Conservation (phyloP, 2,329 filamentous ascomycete species). For the Mycosphaerella arachidis region DNA sequence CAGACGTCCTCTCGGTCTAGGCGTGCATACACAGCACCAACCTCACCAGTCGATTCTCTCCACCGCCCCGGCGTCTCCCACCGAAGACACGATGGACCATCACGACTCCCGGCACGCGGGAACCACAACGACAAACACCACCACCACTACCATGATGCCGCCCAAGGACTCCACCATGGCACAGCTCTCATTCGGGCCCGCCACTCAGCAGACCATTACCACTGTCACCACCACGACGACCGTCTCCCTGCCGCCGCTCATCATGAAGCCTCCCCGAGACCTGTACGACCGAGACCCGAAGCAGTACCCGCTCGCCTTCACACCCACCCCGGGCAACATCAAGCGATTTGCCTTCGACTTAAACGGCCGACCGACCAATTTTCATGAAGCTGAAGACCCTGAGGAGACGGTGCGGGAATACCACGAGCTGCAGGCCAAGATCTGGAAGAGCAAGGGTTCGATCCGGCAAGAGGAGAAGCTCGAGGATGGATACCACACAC, state of each 20-base stretch:
- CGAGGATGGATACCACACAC: conserved; percentile 25
- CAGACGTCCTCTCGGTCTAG: conserved; percentile 10
- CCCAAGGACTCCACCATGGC: conserved; percentile 45
- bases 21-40: conserved; percentile 6
- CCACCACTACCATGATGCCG: conserved; percentile 20
- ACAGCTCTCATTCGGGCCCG: conserved; percentile 58
- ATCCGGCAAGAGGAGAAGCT: conserved; percentile 24
- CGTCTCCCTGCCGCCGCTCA: conserved; percentile 74
- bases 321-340: conserved; percentile 75
- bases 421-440: conserved; percentile 26
- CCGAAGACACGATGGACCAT: conserved; percentile 20
- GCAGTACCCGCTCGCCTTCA: conserved; percentile 80
- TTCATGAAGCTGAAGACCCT: conserved; percentile 59
- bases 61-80: conserved; percentile 32
- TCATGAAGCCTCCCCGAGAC: conserved; percentile 67
- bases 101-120: conserved; percentile 1
- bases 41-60: conserved; percentile 20
- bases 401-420: conserved; percentile 48
- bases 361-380: conserved; percentile 56
- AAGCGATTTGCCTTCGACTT: conserved; percentile 72
- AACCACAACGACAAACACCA: conserved; percentile 16
- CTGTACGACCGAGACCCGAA: conserved; percentile 74
- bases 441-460: conserved; percentile 27
- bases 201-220: conserved; percentile 63
- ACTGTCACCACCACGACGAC: conserved; percentile 91